Evolutionary conservation across 2,329 filamentous ascomycete species (phyloP).

Genomic region (Sarocladiaceae sp.): DNA sequence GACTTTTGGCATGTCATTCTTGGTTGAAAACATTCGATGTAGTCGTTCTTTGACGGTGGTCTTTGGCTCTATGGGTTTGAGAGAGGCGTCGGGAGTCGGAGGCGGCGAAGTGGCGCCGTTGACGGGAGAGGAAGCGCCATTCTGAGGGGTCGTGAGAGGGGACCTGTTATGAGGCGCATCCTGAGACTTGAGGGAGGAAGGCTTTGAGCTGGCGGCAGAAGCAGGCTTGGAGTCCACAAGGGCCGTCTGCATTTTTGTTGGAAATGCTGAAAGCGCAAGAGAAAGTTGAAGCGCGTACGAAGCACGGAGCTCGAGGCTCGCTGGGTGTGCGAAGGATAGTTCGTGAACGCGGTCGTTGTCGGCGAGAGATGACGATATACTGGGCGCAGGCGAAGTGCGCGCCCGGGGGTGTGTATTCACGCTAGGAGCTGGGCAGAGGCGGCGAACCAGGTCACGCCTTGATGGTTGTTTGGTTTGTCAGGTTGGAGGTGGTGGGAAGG

Average conservation of each 20-base stretch:
- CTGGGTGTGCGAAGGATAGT: not conserved
- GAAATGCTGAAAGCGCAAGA: not conserved
- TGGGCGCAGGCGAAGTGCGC: not conserved
- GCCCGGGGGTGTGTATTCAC: not conserved
- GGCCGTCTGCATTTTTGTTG: constrained; percentile 26
- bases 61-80: constrained; percentile 35
- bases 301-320: not conserved
- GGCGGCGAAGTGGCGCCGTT: constrained; percentile 18
- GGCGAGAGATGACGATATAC: not conserved
- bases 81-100: constrained; percentile 18
- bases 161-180: constrained; percentile 35
- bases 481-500: not conserved
- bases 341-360: not conserved
- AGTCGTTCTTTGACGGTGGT: constrained; percentile 58
- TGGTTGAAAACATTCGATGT: constrained; percentile 59
- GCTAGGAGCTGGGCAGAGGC: constrained; percentile 6
- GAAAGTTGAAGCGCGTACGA: not conserved
- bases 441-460: constrained; percentile 3
- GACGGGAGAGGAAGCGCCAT: constrained; percentile 22
- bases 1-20: constrained; percentile 36
- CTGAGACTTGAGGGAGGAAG: constrained; percentile 43
- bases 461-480: not conserved
- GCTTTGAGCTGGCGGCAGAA: constrained; percentile 40
- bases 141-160: constrained; percentile 32
- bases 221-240: constrained; percentile 26